Evolutionary conservation across 331 rosid genomes (phyloP).

Genomic region (Erythrophleum ivorense): DNA sequence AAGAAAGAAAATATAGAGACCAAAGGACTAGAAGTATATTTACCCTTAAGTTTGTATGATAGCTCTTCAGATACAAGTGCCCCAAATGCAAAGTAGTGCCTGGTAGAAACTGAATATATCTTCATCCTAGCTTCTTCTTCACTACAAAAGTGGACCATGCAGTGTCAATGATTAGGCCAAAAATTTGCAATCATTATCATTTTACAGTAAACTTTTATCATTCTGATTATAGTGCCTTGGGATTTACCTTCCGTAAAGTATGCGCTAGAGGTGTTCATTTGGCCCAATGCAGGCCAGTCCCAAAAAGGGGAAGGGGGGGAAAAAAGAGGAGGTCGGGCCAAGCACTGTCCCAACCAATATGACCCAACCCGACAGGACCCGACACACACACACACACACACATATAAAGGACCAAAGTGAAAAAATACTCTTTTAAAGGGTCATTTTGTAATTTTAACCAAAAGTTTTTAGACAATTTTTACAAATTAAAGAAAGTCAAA

Average conservation of each 20-base stretch:
- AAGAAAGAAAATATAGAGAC: not conserved
- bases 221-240: not conserved
- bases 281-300: too few species aligned
- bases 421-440: too few species aligned
- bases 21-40: not conserved
- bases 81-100: constrained; percentile 92
- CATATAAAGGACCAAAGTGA: too few species aligned
- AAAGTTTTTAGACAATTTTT: too few species aligned
- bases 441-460: too few species aligned
- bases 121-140: constrained; percentile 93
- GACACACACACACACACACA: too few species aligned
- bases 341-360: too few species aligned
- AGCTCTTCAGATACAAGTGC: constrained; percentile 86
- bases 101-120: constrained; percentile 94
- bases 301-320: too few species aligned
- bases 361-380: too few species aligned
- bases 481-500: too few species aligned
- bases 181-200: not conserved
- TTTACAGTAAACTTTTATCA: not conserved
- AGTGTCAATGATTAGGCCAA: constrained; percentile 1
- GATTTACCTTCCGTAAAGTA: not conserved
- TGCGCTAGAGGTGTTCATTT: not conserved
- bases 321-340: too few species aligned
- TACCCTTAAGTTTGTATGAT: constrained; percentile 86
- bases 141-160: constrained; percentile 43